These are phyloP conservation scores for Hansenula sp. DNA, from an alignment of 1,139 yeast genomes.

Conservation along the genomic window DNA sequence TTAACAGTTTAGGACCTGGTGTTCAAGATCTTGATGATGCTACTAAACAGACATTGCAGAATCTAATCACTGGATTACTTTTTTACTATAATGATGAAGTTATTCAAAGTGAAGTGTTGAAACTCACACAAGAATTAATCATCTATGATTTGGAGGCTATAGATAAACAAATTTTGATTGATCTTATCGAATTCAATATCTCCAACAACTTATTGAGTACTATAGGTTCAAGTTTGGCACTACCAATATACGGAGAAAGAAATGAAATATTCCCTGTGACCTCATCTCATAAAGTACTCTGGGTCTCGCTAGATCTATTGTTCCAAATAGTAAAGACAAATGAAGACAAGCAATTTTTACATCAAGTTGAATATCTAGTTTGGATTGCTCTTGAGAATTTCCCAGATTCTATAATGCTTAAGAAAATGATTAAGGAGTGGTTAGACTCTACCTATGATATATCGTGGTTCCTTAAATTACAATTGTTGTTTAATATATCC, in stretches of 20 bases:
- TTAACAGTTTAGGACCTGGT: slow-evolving; percentile 48
- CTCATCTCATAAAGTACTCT: slow-evolving; percentile 28
- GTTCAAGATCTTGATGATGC: slow-evolving; percentile 26
- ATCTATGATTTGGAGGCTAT: slow-evolving; percentile 14
- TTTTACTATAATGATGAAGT: slow-evolving; percentile 20
- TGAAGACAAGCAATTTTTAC: slow-evolving; percentile 25
- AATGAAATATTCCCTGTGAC: slow-evolving; percentile 33
- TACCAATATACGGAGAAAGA: slow-evolving; percentile 27
- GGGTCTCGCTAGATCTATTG: slow-evolving; percentile 30
- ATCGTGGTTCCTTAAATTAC: slow-evolving; percentile 34
- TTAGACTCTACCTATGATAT: slow-evolving; percentile 26
- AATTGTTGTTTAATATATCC: slow-evolving; percentile 30
- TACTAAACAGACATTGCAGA: slow-evolving; percentile 22
- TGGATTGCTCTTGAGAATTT: slow-evolving; percentile 39
- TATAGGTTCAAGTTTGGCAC: slow-evolving; percentile 16
- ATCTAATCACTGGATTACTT: slow-evolving; percentile 20
- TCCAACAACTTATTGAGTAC: slow-evolving; percentile 9
- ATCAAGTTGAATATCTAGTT: slow-evolving; percentile 30
- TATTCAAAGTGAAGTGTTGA: slow-evolving; percentile 27
- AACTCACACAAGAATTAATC: slow-evolving; percentile 24
- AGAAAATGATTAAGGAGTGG: slow-evolving; percentile 27
- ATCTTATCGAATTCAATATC: slow-evolving; percentile 12
- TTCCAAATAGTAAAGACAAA: slow-evolving; percentile 33
- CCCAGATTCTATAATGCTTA: slow-evolving; percentile 25
- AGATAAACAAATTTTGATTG: slow-evolving; percentile 4